Base-by-base conservation (phyloP, 805 yeast species). In the Zygotorulaspora sp. region DNA sequence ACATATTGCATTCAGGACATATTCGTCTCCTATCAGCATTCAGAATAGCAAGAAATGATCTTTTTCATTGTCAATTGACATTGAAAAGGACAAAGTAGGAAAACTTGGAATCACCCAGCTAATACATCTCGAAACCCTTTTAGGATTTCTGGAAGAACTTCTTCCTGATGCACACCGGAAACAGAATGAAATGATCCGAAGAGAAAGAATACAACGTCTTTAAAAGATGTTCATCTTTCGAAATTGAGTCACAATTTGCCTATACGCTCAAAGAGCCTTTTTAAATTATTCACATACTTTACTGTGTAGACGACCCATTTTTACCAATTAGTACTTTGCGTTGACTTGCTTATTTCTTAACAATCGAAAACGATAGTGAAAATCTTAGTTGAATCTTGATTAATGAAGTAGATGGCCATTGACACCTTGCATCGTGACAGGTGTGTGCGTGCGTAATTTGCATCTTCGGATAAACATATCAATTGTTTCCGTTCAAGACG, bases 281-380 rank as follows among this genome's bases (percentile, higher is more conserved):
- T 26, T 12, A 17, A 32, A 34, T 32, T 33, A 40, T 30, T 30
- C 71, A 83, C 94, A 78, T 83, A 84, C 94, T 72, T 84, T 75
- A 76, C 96, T 84, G 87, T 90, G 97, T 89, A 90, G 81, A 78
- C 98, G 96, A 89, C 95, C 98, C 98, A 90, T 90, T 71, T 77
- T 84, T 80, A 73, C 65, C 68, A 70, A 62, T 69, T 61, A 57
- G 65, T 52, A 47, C 47, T 40, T 43, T 43, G 44, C 53, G 45
- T 39, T 14, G 8, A n/a, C n/a, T n/a, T n/a, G n/a, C n/a, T n/a
- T n/a, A n/a, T n/a, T n/a, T 21, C 23, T 10, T 21, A 7, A 21
- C 23, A 21, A 21, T 21, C 10, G 10, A 21, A 21, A n/a, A n/a
- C n/a, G n/a, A n/a, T n/a, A n/a, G n/a, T n/a, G n/a, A n/a, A n/a